A percentile compares a stretch with the other conserved stretches of the same genome.
Conservation (phyloP, 1,139 yeast genomes). For the Yamadazyma spencermartinsiae region DNA sequence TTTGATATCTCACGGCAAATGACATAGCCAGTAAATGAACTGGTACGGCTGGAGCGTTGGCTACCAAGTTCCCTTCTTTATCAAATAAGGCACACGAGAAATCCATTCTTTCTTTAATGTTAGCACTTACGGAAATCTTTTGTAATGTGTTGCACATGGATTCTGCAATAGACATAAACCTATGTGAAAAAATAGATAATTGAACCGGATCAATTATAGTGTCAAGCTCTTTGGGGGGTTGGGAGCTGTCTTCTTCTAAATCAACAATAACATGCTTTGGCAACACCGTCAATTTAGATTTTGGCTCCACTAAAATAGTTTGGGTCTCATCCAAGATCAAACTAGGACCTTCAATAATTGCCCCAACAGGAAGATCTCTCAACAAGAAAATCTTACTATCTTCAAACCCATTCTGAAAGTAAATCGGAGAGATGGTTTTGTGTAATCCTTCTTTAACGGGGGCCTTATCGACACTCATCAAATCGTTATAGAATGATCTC, state of each 20-base stretch:
- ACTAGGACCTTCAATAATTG: slow-evolving; percentile 21
- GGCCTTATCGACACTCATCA: slow-evolving; percentile 6
- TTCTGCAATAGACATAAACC: slow-evolving; percentile 26
- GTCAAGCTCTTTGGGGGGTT: slow-evolving; percentile 7
- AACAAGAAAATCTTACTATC: slow-evolving; percentile 18
- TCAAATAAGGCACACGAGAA: slow-evolving; percentile 32
- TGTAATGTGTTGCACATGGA: slow-evolving; percentile 25
- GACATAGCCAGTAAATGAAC: slow-evolving; percentile 25
- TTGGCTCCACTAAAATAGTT: slow-evolving; percentile 21
- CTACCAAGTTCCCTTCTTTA: slow-evolving; percentile 19
- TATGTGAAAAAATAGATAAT: slow-evolving; percentile 22
- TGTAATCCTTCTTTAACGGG: slow-evolving; percentile 9
- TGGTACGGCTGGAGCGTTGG: slow-evolving; percentile 25
- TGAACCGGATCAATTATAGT: slow-evolving; percentile 21
- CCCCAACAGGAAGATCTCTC: slow-evolving; percentile 18
- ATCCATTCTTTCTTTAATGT: slow-evolving; percentile 26
- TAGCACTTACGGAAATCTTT: slow-evolving; percentile 23
- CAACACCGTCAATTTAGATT: slow-evolving; percentile 19
- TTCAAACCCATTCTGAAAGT: slow-evolving; percentile 44
- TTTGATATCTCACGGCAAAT: slow-evolving; percentile 20
- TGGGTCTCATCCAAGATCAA: slow-evolving; percentile 23
- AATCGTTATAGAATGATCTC: slow-evolving; percentile 16
- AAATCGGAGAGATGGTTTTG: slow-evolving; percentile 18
- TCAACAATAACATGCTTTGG: slow-evolving; percentile 26
- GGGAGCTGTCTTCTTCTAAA: slow-evolving; percentile 4